Base-by-base conservation (phyloP, 1,284 basidiomycete species). In the Melampsora americana region DNA sequence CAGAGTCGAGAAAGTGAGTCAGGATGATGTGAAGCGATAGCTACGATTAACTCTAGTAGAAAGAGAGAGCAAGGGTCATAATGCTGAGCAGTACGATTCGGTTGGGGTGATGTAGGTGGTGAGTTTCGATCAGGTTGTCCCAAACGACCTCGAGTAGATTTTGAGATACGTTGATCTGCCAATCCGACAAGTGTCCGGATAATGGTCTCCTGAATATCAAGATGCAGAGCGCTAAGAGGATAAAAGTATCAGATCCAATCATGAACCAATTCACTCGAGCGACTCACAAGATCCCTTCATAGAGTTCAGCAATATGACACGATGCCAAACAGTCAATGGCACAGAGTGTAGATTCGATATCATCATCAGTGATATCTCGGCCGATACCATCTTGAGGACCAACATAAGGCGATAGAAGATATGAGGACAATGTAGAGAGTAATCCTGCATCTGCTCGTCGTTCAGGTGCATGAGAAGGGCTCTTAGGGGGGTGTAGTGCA, bases 61-160 rank as follows among this genome's bases (percentile, higher is more conserved):
- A 97, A 97, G 0, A 96, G 89, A 9, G 93, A 92, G 1, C 92
- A 91, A 6, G 96, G 93, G 82, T 98, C 95, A 81, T 99, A 99
- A 12, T 92, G 89, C 26, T 96, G 84, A 78, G 85, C 80, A 12
- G 79, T 85, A 85, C 53, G 83, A 77, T 53, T 78, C 79, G 20
- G 77, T 77, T 6, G 76, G 64, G 30, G 72, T 18, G 72, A 68
- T 75, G 66, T 35, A 18, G 71, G 71, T 28, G 72, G 72, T 11
- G 68, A 59, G 26, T 39, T n/a, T 18, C 61, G 60, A 32, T 67
- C 65, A 26, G 50, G 18, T 35, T 68, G 53, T 2, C 12, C 23
- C 5, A 53, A 56, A 91, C 91, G 2, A 87, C 82, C 35, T 92
- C 88, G 7, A 95, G 86, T 80, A 88, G 87, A 84, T 91, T 75